These are phyloP conservation scores for Fragaria nilgerrensis DNA, from an alignment of 306 rosid species.

Conservation along the genomic window DNA sequence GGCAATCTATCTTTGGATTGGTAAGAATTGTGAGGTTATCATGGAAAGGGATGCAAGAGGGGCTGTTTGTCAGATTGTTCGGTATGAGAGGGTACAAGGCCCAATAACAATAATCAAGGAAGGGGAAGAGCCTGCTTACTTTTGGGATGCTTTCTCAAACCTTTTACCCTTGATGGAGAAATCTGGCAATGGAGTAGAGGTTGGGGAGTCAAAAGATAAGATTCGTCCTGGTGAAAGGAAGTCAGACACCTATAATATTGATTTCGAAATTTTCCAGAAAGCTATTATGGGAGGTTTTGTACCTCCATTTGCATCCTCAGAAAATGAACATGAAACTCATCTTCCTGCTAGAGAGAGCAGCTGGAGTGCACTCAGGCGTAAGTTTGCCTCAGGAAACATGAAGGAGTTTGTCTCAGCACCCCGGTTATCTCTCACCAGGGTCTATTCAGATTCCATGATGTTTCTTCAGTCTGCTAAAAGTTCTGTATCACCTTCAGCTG, in stretches of 20 bases:
- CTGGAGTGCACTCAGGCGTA: conserved; percentile 87
- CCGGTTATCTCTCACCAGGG: conserved; percentile 62
- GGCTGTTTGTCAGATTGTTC: conserved; percentile 90
- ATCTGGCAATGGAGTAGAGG: conserved; percentile 42
- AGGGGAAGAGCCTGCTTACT: conserved; percentile 70
- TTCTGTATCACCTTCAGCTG: conserved; percentile 50
- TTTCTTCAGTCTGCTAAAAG: conserved; percentile 52
- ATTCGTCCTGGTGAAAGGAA: conserved; percentile 57
- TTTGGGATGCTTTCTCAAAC: conserved; percentile 79
- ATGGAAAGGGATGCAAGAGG: conserved; percentile 99
- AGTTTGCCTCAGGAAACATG: conserved; percentile 58
- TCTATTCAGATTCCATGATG: conserved; percentile 79
- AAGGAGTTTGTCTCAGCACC: conserved; percentile 82
- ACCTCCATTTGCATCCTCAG: conserved; percentile 84
- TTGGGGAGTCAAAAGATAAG: conserved; percentile 34
- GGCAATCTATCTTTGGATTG: conserved; percentile 92
- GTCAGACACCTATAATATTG: conserved; percentile 65
- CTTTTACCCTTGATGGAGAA: conserved; percentile 81
- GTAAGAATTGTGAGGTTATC: conserved; percentile 71
- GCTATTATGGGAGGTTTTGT: conserved; percentile 90
- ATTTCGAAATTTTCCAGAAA: conserved; percentile 81
- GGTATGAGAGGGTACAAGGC: conserved; percentile 90
- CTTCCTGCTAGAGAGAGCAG: conserved; percentile 92
- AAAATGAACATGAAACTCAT: conserved; percentile 78
- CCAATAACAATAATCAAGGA: conserved; percentile 63